Percentiles rank a stretch among this genome's conserved stretches.
Conservation (phyloP, 192 early-diverging fungal species). For the Dispira parvispora region DNA sequence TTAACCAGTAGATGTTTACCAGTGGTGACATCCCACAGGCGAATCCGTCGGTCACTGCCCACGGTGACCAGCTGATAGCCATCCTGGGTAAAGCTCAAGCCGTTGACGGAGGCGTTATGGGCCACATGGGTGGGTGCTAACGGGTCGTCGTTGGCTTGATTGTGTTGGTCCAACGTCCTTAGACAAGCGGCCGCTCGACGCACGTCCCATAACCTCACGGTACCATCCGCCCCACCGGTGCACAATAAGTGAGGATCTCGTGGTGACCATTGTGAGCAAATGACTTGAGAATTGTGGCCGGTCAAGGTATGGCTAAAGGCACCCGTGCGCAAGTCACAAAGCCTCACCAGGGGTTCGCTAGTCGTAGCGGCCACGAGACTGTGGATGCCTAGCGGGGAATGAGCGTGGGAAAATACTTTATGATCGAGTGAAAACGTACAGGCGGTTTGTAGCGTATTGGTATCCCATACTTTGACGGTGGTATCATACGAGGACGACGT, state of each 20-base stretch:
- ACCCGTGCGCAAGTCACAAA: conserved; percentile 62
- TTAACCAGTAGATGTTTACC: conserved; percentile 1
- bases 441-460: conserved; percentile 44
- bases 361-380: conserved; percentile 62
- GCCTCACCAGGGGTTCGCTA: conserved; percentile 43
- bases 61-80: conserved; percentile 38
- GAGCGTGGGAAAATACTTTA: conserved; percentile 46
- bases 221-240: conserved; percentile 59
- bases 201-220: conserved; percentile 70
- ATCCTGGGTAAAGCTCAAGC: conserved; percentile 45
- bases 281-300: conserved; percentile 42
- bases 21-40: conserved; percentile 40
- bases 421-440: conserved; percentile 51
- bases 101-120: conserved; percentile 40
- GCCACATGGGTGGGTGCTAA: conserved; percentile 24
- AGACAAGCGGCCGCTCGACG: conserved; percentile 53
- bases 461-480: conserved; percentile 68
- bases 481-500: conserved; percentile 60
- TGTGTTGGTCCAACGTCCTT: conserved; percentile 39
- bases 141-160: conserved; percentile 18
- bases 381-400: conserved; percentile 63
- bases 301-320: conserved; percentile 22
- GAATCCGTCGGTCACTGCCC: conserved; percentile 39
- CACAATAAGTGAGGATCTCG: conserved; percentile 47
- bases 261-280: conserved; percentile 60